phyloP scores from a whole-genome alignment of 352 stramenopile species.

The Pythium utonaiense region DNA sequence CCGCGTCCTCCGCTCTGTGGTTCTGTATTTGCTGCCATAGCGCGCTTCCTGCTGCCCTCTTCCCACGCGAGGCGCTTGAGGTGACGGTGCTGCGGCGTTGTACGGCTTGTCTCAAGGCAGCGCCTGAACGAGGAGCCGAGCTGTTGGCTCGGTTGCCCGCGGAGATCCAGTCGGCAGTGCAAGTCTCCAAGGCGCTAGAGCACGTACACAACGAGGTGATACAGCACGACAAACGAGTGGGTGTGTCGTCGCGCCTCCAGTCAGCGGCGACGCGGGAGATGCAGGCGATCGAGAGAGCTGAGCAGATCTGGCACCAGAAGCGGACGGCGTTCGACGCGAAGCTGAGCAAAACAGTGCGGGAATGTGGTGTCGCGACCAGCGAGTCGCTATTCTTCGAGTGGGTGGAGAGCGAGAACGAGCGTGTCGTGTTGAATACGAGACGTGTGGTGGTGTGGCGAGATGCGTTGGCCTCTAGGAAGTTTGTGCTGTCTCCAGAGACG shows the following conservation, averaged over 20 bases:
- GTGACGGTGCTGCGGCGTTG: neutral
- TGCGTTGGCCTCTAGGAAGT: neutral
- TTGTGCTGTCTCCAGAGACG: neutral
- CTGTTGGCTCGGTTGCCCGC: neutral
- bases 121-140: neutral
- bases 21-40: conserved; percentile 1
- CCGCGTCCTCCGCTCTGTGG: neutral
- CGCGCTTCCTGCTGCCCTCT: neutral
- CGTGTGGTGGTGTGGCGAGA: neutral
- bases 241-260: neutral
- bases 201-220: neutral
- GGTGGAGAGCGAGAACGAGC: neutral
- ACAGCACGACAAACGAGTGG: neutral
- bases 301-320: neutral
- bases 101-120: neutral
- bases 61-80: neutral
- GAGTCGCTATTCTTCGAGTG: conserved; percentile 2
- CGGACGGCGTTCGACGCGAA: neutral
- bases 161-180: neutral
- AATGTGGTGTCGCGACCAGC: neutral
- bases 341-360: neutral
- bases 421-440: neutral
- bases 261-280: neutral
- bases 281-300: neutral
- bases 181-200: neutral